These are phyloP conservation scores for Calonectria pteridis DNA, from an alignment of 2,329 filamentous ascomycete genomes.

Conservation along the genomic window DNA sequence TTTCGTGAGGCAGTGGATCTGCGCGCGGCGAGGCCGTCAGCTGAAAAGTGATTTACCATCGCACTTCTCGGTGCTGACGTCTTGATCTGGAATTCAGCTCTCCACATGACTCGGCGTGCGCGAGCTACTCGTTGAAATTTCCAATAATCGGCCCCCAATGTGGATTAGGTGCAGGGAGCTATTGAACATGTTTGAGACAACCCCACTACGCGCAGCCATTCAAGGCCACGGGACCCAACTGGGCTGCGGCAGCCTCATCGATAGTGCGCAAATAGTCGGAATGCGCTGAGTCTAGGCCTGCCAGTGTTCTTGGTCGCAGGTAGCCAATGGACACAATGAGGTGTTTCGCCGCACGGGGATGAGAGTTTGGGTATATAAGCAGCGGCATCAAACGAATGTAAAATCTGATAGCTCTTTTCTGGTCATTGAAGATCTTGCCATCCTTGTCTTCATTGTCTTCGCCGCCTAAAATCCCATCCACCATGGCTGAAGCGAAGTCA, in stretches of 20 bases:
- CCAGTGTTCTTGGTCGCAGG: neutral
- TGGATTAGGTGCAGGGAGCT: neutral
- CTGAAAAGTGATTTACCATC: neutral
- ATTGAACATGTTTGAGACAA: neutral
- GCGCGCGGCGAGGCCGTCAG: neutral
- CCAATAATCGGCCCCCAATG: neutral
- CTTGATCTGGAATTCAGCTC: constrained; percentile 13
- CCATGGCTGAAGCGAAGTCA: constrained; percentile 4
- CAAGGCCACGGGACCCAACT: neutral
- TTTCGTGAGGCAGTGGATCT: neutral
- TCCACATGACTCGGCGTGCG: neutral
- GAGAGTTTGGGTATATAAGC: neutral
- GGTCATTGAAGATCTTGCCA: neutral
- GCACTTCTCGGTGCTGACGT: constrained; percentile 3
- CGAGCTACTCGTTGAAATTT: neutral
- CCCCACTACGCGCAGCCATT: constrained; percentile 6
- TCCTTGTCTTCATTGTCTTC: neutral
- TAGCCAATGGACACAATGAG: neutral
- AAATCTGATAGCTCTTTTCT: neutral
- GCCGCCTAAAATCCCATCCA: neutral
- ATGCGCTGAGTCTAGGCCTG: neutral
- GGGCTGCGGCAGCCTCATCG: constrained; percentile 1
- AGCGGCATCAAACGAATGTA: neutral
- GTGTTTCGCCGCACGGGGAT: neutral
- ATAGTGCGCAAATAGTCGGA: constrained; percentile 8